These are phyloP conservation scores for Nicotiana obtusifolia DNA, from an alignment of 257 asterid genomes.

Conservation along the genomic window DNA sequence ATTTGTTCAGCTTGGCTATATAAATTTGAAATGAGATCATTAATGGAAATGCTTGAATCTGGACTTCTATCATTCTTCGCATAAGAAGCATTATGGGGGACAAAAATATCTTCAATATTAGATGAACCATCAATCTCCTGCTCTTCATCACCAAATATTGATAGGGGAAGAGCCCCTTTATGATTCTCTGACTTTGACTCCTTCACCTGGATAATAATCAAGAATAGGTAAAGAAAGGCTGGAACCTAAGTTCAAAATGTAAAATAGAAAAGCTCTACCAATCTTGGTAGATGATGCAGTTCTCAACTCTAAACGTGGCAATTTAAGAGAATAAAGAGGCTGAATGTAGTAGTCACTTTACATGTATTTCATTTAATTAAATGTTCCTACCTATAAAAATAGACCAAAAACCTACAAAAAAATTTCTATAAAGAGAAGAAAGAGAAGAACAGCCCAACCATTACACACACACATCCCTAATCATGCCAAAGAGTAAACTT, in stretches of 20 bases:
- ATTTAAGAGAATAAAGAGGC: constrained; percentile 1
- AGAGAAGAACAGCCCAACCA: not conserved
- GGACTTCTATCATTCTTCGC: constrained; percentile 31
- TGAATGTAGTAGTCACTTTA: not conserved
- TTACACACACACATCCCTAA: not conserved
- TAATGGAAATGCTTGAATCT: constrained; percentile 33
- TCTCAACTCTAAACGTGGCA: not conserved
- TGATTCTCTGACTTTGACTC: constrained; percentile 28
- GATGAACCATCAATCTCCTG: constrained; percentile 38
- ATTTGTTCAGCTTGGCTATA: constrained; percentile 50
- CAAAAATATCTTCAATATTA: constrained; percentile 38
- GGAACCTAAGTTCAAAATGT: not conserved
- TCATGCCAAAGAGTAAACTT: not conserved
- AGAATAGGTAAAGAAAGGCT: not conserved
- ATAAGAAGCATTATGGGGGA: constrained; percentile 30
- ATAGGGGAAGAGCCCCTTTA: constrained; percentile 51
- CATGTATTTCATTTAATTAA: not conserved
- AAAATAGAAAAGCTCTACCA: not conserved
- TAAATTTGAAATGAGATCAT: constrained; percentile 58
- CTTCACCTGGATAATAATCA: constrained; percentile 41
- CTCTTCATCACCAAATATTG: constrained; percentile 63
- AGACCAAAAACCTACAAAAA: not conserved
- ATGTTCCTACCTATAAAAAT: not conserved
- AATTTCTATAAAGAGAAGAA: not conserved
- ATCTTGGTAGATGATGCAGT: not conserved